These are phyloP conservation scores for Tritrichomonas musculus DNA, from an alignment of 208 protist species.

Conservation along the genomic window DNA sequence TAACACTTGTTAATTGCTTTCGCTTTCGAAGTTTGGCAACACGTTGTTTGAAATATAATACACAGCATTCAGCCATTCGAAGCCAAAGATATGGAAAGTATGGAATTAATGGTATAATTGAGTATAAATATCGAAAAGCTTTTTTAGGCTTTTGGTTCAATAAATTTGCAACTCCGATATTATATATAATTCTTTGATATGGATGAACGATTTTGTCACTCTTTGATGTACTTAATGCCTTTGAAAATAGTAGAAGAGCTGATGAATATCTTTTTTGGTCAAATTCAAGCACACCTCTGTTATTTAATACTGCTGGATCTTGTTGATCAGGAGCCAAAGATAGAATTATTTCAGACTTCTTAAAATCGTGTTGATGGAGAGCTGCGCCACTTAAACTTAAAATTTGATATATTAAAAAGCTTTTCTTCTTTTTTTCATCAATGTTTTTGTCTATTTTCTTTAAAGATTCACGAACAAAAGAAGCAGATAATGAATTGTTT, in stretches of 20 bases:
- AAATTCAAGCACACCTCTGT: neutral
- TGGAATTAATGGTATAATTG: neutral
- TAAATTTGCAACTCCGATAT: neutral
- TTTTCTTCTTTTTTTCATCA: neutral
- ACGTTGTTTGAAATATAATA: neutral
- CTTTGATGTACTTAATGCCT: neutral
- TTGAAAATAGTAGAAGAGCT: neutral
- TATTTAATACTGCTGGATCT: neutral
- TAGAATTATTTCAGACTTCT: neutral
- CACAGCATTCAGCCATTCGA: neutral
- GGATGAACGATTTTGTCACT: neutral
- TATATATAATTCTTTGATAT: constrained; percentile 21
- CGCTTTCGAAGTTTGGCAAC: neutral
- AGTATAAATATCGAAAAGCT: neutral
- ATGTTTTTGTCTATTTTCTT: neutral
- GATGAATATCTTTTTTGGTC: constrained; percentile 1
- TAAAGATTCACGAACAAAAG: too few species aligned
- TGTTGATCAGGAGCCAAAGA: neutral
- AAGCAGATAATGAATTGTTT: neutral
- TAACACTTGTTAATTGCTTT: neutral
- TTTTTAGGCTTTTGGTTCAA: neutral
- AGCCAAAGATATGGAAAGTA: constrained; percentile 1
- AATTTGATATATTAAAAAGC: neutral
- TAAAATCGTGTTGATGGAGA: neutral
- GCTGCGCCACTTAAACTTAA: neutral